Conservation (phyloP, 2,329 filamentous ascomycete genomes). For the Zasmidium angulare region DNA sequence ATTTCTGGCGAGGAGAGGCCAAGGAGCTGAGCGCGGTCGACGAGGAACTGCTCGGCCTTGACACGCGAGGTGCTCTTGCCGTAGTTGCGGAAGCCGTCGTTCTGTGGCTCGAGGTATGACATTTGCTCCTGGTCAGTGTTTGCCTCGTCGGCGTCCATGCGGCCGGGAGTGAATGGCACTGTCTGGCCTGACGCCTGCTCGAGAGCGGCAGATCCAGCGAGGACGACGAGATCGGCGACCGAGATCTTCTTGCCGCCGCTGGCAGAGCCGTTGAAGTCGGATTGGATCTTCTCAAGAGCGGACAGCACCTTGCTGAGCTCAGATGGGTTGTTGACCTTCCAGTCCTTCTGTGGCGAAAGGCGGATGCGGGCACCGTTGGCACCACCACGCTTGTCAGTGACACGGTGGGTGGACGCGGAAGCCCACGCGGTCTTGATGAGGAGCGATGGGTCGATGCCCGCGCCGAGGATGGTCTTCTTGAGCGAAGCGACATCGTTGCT, state of each 20-base stretch:
- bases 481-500: constrained; percentile 63
- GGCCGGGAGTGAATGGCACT: constrained; percentile 73
- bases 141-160: constrained; percentile 68
- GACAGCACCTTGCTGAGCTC: constrained; percentile 63
- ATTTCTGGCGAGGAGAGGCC: constrained; percentile 70
- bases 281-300: constrained; percentile 64
- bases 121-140: constrained; percentile 69
- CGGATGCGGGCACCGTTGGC: constrained; percentile 79
- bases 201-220: constrained; percentile 68
- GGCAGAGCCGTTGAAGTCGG: constrained; percentile 59
- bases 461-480: constrained; percentile 66
- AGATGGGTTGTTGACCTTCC: constrained; percentile 71
- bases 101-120: constrained; percentile 63
- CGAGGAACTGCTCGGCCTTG: constrained; percentile 66
- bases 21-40: constrained; percentile 71
- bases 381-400: constrained; percentile 77
- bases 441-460: constrained; percentile 61
- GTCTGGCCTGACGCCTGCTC: constrained; percentile 67
- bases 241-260: constrained; percentile 68
- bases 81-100: constrained; percentile 81
- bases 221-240: constrained; percentile 74
- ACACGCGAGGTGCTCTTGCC: constrained; percentile 62
- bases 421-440: constrained; percentile 68
- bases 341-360: constrained; percentile 69
- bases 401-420: constrained; percentile 70